A percentile compares a stretch with the other conserved stretches of the same genome.
These are phyloP conservation scores for Tricholoma bakamatsutake DNA, from an alignment of 768 basidiomycete species.

Conservation along the genomic window DNA sequence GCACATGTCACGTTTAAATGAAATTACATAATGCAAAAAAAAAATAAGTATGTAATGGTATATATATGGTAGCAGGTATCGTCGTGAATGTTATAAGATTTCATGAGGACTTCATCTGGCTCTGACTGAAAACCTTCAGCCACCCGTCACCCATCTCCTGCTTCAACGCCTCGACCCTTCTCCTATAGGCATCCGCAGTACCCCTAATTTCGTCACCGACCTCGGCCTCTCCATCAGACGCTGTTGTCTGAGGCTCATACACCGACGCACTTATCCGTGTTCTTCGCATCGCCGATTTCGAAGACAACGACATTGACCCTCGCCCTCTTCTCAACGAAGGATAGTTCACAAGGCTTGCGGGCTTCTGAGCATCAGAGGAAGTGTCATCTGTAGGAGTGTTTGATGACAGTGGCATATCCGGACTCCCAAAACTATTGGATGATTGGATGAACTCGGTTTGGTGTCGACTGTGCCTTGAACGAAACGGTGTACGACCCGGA, in stretches of 20 bases:
- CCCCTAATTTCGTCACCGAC: conserved; percentile 27
- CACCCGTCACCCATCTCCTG: conserved; percentile 88
- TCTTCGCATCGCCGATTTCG: conserved; percentile 40
- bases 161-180: conserved; percentile 74
- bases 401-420: conserved; percentile 10
- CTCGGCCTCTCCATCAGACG: conserved; percentile 14
- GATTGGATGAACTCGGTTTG: conserved; percentile 41
- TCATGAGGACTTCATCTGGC: conserved; percentile 21
- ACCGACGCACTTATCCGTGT: conserved; percentile 54
- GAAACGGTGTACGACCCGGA: conserved; percentile 15
- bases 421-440: conserved; percentile 10
- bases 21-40: background rate
- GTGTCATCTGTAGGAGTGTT: background rate
- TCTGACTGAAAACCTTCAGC: conserved; percentile 80
- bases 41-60: too few relatives aligned
- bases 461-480: conserved; percentile 42
- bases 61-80: background rate
- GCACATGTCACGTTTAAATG: conserved; percentile 1
- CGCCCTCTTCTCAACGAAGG: conserved; percentile 13
- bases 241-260: conserved; percentile 45
- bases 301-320: conserved; percentile 28
- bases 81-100: too few relatives aligned
- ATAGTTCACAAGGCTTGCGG: conserved; percentile 5
- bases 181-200: conserved; percentile 68
- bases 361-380: background rate